These are phyloP conservation scores for Bacterosira constricta DNA, from an alignment of 108 stramenopile genomes.

Conservation along the genomic window DNA sequence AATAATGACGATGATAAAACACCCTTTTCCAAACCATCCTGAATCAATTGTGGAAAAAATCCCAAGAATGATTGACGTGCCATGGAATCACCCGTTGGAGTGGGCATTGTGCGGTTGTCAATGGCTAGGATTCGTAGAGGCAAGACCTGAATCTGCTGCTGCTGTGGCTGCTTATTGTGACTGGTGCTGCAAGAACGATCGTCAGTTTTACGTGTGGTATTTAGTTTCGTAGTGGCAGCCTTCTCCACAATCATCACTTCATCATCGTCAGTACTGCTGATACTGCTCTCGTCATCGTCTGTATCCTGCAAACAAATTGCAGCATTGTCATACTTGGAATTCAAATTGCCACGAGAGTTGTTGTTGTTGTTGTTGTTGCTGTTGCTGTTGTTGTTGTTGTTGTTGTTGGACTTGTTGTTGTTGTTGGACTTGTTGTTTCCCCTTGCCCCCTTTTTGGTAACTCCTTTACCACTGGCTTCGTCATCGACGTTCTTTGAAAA, in stretches of 20 bases:
- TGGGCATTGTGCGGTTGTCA: slow-evolving; percentile 44
- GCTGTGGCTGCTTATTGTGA: not conserved
- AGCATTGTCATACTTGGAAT: not conserved
- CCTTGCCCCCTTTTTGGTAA: not conserved
- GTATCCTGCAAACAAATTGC: not conserved
- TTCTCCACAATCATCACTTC: not conserved
- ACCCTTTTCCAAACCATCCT: slow-evolving; percentile 27
- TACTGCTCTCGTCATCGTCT: not conserved
- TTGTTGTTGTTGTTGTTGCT: not conserved
- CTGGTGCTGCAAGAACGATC: not conserved
- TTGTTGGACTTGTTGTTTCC: not conserved
- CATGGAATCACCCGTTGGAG: slow-evolving; percentile 36
- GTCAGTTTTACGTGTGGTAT: not conserved
- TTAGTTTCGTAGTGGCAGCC: not conserved
- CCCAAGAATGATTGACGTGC: slow-evolving; percentile 27
- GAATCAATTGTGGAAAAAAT: slow-evolving; percentile 16
- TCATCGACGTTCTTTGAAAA: too few species aligned
- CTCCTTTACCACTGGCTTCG: not conserved
- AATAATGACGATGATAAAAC: slow-evolving; percentile 4
- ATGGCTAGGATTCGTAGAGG: slow-evolving; percentile 33
- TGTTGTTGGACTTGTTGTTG: not conserved
- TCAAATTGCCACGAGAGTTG: not conserved
- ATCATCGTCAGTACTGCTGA: not conserved
- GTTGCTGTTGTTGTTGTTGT: not conserved
- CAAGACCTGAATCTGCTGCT: slow-evolving; percentile 1